These are phyloP conservation scores for Sanghuangporus baumii DNA, from an alignment of 1,284 basidiomycete species.

Conservation along the genomic window DNA sequence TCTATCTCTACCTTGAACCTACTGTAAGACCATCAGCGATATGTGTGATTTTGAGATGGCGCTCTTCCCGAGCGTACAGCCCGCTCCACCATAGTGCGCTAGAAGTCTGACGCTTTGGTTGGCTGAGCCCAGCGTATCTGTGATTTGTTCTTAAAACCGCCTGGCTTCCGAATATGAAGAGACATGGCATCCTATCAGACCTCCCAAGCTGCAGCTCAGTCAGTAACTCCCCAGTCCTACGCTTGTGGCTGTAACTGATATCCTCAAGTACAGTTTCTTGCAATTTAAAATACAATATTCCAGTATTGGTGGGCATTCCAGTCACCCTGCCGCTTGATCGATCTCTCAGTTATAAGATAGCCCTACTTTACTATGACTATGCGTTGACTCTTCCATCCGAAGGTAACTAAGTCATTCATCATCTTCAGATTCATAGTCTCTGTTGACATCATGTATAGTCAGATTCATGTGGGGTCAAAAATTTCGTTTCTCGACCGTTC, in stretches of 20 bases:
- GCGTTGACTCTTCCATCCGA: neutral
- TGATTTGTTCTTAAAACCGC: no score
- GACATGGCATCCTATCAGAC: neutral
- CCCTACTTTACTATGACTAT: constrained; percentile 4
- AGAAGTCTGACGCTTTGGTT: no score
- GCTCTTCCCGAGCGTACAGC: no score
- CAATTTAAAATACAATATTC: constrained; percentile 5
- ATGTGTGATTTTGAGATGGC: no score
- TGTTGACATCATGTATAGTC: constrained; percentile 19
- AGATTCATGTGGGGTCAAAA: constrained; percentile 1
- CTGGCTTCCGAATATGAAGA: no score
- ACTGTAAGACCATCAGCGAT: no score
- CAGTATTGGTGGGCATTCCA: neutral
- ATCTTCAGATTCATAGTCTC: neutral
- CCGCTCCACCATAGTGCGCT: no score
- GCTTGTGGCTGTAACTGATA: neutral
- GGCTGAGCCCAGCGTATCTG: no score
- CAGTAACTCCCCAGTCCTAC: neutral
- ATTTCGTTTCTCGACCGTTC: constrained; percentile 3
- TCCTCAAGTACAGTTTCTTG: constrained; percentile 19
- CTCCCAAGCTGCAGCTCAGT: neutral
- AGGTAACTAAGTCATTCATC: neutral
- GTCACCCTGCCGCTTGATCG: no score
- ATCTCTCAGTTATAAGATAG: neutral
- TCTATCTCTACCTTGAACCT: no score